Percentiles rank a stretch among this genome's conserved stretches.
These are phyloP conservation scores for Pilobolus umbonatus DNA, from an alignment of 192 early-diverging fungal species.

Conservation along the genomic window DNA sequence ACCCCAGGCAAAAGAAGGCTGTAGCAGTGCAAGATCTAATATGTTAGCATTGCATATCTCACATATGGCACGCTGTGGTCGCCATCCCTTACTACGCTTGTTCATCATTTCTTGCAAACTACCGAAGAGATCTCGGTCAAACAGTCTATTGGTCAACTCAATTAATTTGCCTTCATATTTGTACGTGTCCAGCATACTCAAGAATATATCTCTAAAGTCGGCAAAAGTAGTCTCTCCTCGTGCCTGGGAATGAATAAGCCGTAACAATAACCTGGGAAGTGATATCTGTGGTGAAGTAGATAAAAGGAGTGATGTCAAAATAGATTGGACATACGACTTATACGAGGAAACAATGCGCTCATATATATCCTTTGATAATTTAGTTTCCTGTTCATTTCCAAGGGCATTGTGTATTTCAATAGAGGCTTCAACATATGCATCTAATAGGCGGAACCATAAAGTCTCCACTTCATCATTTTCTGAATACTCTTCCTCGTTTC, in stretches of 20 bases:
- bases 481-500: constrained; percentile 1
- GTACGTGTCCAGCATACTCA: constrained; percentile 59
- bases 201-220: constrained; percentile 55
- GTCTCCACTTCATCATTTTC: constrained; percentile 47
- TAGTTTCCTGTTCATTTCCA: not conserved
- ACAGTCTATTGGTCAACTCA: constrained; percentile 56
- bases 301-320: constrained; percentile 48
- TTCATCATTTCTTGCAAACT: constrained; percentile 48
- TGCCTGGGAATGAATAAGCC: constrained; percentile 50
- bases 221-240: constrained; percentile 45
- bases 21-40: constrained; percentile 43
- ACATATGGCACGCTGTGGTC: constrained; percentile 48
- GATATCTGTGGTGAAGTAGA: constrained; percentile 58
- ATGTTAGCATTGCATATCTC: constrained; percentile 49
- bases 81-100: constrained; percentile 49
- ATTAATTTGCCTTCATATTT: constrained; percentile 59
- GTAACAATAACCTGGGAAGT: constrained; percentile 46
- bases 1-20: constrained; percentile 24
- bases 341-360: constrained; percentile 46
- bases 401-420: constrained; percentile 35
- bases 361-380: constrained; percentile 9
- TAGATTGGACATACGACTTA: constrained; percentile 55
- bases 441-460: constrained; percentile 52
- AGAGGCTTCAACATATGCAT: constrained; percentile 53
- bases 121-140: constrained; percentile 53